Percentiles rank a stretch among this genome's conserved stretches.
phyloP scores from a whole-genome alignment of 2,329 filamentous ascomycete genomes.

The Colletotrichum sp. region DNA sequence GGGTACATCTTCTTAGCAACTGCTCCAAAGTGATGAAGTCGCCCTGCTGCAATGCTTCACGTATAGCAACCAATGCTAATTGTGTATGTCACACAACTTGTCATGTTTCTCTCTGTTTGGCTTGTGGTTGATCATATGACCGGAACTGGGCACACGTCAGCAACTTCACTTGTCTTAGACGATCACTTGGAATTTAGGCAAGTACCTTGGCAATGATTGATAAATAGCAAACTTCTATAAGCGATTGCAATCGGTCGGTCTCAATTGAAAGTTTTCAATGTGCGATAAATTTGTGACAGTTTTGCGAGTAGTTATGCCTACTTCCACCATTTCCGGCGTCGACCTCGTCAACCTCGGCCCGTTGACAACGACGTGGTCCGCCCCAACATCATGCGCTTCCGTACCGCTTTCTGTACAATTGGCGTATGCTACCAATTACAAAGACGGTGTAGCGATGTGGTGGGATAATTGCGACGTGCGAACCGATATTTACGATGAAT shows the following conservation, averaged over 20 bases:
- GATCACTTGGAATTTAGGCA: too few relatives aligned
- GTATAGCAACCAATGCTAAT: too few relatives aligned
- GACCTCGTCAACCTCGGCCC: background rate
- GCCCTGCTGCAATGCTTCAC: too few relatives aligned
- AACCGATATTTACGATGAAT: background rate
- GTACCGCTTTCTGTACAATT: background rate
- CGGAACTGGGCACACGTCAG: too few relatives aligned
- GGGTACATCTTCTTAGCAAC: background rate
- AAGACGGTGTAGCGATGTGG: background rate
- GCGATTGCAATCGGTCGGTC: accelerated
- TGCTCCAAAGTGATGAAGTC: background rate
- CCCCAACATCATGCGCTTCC: background rate
- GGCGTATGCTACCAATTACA: background rate
- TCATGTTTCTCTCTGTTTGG: too few relatives aligned
- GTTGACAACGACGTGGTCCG: background rate
- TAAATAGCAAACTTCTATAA: accelerated
- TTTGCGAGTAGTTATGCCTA: background rate
- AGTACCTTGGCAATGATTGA: too few relatives aligned
- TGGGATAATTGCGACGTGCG: background rate
- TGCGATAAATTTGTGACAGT: background rate
- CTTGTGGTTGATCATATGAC: too few relatives aligned
- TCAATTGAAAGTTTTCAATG: background rate
- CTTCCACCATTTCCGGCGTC: background rate
- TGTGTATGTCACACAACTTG: too few relatives aligned
- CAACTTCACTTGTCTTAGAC: too few relatives aligned